Evolutionary conservation across 2,329 filamentous ascomycete genomes (phyloP), one percentile per base, ranked within the genome.

Genomic region (Ophiostoma tasmaniense): DNA sequence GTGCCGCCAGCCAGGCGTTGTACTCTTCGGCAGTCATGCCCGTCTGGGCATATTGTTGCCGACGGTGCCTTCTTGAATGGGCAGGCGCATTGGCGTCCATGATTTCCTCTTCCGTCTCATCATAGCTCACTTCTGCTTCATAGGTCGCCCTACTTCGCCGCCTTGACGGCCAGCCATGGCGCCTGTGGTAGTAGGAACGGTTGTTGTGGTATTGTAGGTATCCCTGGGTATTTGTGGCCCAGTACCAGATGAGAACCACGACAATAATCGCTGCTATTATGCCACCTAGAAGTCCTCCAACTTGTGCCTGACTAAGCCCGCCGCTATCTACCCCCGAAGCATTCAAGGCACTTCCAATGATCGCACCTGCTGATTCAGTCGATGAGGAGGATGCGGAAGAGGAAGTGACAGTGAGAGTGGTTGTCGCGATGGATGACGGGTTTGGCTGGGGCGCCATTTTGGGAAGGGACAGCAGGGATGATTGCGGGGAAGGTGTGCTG

Each of bases 211-310:
- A 65, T 10, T 39, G 22, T 22, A 65, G 61, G 22, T 70, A 71
- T 25, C 66, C 45, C 25, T 52, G 20, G 39, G 45, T 67, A 45
- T 69, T 39, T 30, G 69, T 64, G 50, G 76, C 72, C 73, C 78
- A 81, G 66, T 74, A 76, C 67, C 77, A 73, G 52, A 75, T 69
- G 20, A 80, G 33, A 37, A 80, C 67, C 37, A 77, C 66, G 28
- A 80, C 70, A 30, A 78, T 66, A n/a, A 78, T 75, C n/a, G 78
- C 72, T 1, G 76, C 80, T 13, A 80, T 74, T 1, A 81, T 70
- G 42, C 76, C 76, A 35, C 80, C 80, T 1, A 80, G 73, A 22
- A 82, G 79, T 52, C 77, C 80, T 5, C 79, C 80, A 37, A 82
- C 76, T 66, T 81, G 75, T n/a, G 73, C 75, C 33, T 76, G 71